These are phyloP conservation scores for Hysterangium stoloniferum DNA, from an alignment of 768 basidiomycete genomes.

Conservation along the genomic window DNA sequence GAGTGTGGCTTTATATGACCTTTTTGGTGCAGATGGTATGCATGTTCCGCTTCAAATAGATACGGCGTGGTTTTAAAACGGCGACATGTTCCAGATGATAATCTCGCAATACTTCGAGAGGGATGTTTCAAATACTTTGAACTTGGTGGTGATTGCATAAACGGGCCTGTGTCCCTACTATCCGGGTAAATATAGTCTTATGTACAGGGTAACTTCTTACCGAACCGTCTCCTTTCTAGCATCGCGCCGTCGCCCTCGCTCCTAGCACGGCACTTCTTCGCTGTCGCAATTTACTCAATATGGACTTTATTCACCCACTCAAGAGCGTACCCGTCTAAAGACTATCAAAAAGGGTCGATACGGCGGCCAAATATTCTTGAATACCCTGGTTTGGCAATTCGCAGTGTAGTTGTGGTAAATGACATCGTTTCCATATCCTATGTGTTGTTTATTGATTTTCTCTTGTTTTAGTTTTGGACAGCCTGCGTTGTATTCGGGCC, in stretches of 20 bases:
- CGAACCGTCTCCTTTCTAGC: slow-evolving; percentile 30
- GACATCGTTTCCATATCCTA: neutral
- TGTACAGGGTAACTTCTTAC: neutral
- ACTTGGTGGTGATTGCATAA: slow-evolving; percentile 79
- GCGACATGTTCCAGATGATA: slow-evolving; percentile 38
- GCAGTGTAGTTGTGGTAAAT: slow-evolving; percentile 58
- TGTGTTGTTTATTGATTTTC: neutral
- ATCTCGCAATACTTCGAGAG: slow-evolving; percentile 53
- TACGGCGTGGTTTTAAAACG: neutral
- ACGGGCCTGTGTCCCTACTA: slow-evolving; percentile 84
- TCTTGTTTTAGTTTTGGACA: slow-evolving; percentile 78
- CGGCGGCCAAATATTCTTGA: slow-evolving; percentile 41
- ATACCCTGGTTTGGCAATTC: slow-evolving; percentile 60
- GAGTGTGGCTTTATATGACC: slow-evolving; percentile 85
- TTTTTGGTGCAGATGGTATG: slow-evolving; percentile 91
- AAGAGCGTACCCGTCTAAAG: slow-evolving; percentile 24
- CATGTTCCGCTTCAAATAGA: slow-evolving; percentile 14
- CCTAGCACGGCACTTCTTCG: slow-evolving; percentile 88
- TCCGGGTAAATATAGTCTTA: slow-evolving; percentile 53
- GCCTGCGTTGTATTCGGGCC: slow-evolving; percentile 88
- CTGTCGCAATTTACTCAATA: slow-evolving; percentile 91
- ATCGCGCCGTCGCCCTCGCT: slow-evolving; percentile 72
- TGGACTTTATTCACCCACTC: slow-evolving; percentile 79
- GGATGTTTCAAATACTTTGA: slow-evolving; percentile 99
- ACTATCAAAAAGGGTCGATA: slow-evolving; percentile 28